Conservation (phyloP, 768 basidiomycete genomes). For the Daedalea quercina region DNA sequence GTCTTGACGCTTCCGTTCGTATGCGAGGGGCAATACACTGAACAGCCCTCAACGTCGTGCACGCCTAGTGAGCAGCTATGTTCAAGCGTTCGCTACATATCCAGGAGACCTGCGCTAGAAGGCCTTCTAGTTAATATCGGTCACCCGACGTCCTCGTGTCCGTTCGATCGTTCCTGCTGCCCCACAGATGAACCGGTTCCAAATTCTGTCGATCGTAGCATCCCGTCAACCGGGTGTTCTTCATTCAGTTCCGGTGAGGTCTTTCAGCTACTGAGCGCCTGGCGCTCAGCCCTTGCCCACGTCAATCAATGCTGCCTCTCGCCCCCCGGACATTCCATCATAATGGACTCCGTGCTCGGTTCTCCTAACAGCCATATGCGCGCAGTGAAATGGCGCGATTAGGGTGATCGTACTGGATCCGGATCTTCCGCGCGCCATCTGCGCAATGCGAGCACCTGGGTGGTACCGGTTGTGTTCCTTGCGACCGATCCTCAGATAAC, state of each 20-base stretch:
- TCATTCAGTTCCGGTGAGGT: background rate
- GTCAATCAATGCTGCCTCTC: background rate
- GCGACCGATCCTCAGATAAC: too few relatives aligned
- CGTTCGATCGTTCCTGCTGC: background rate
- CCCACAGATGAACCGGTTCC: background rate
- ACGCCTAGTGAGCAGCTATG: background rate
- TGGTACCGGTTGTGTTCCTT: too few relatives aligned
- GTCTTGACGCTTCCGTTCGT: too few relatives aligned
- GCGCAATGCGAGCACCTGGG: too few relatives aligned
- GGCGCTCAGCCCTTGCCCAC: background rate
- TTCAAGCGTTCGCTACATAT: background rate
- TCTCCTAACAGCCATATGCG: background rate
- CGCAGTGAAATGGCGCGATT: background rate
- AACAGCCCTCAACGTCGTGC: too few relatives aligned
- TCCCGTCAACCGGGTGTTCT: background rate
- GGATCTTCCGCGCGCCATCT: background rate
- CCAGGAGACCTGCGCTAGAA: background rate
- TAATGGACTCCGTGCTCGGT: background rate
- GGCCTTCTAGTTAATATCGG: background rate
- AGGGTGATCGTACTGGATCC: background rate
- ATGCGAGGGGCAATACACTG: too few relatives aligned
- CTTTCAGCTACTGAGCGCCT: background rate
- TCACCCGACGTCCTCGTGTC: background rate
- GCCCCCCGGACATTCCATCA: background rate
- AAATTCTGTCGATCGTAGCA: background rate